A percentile compares a stretch with the other conserved stretches of the same genome.
These are phyloP conservation scores for Umbilicus rupestris DNA, from an alignment of 164 flowering plant species.

Conservation along the genomic window DNA sequence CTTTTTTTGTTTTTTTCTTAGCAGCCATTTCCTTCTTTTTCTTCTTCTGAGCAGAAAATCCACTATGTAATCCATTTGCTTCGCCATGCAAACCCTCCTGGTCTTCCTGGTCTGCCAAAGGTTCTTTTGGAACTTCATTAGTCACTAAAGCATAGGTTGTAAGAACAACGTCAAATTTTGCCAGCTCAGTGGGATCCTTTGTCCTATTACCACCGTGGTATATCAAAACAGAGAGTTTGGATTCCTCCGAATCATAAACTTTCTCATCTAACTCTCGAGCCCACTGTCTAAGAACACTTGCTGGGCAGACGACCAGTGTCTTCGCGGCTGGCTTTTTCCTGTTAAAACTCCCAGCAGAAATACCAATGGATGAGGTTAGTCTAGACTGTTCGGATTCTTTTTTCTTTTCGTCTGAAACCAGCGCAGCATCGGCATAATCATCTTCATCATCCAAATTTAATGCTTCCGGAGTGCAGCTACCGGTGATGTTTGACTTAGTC, in stretches of 20 bases:
- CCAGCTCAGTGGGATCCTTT: constrained; percentile 65
- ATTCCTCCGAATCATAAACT: constrained; percentile 36
- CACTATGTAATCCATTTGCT: constrained; percentile 52
- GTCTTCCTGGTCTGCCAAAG: constrained; percentile 73
- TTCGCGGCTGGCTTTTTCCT: constrained; percentile 74
- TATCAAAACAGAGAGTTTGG: constrained; percentile 57
- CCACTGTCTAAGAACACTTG: constrained; percentile 96
- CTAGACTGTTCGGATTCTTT: constrained; percentile 27
- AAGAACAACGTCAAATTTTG: constrained; percentile 84
- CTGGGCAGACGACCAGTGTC: constrained; percentile 93
- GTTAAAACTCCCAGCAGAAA: constrained; percentile 22
- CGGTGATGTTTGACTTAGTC: constrained; percentile 23
- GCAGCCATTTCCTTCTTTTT: constrained; percentile 36
- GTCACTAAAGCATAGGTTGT: constrained; percentile 90
- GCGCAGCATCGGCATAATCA: constrained; percentile 12
- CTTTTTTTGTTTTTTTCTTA: constrained; percentile 58
- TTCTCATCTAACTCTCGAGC: constrained; percentile 81
- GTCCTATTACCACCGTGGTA: constrained; percentile 90
- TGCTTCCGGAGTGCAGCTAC: constrained; percentile 42
- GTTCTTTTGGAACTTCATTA: constrained; percentile 93
- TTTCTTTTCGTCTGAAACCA: constrained; percentile 23
- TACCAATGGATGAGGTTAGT: constrained; percentile 25
- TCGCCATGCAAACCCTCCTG: constrained; percentile 49
- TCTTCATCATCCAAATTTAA: constrained; percentile 85
- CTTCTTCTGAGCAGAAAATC: constrained; percentile 49